Percentiles rank a stretch among this genome's conserved stretches.
Evolutionary conservation across 2,329 filamentous ascomycete genomes (phyloP).

Genomic region (Basipetospora chlamydospora): DNA sequence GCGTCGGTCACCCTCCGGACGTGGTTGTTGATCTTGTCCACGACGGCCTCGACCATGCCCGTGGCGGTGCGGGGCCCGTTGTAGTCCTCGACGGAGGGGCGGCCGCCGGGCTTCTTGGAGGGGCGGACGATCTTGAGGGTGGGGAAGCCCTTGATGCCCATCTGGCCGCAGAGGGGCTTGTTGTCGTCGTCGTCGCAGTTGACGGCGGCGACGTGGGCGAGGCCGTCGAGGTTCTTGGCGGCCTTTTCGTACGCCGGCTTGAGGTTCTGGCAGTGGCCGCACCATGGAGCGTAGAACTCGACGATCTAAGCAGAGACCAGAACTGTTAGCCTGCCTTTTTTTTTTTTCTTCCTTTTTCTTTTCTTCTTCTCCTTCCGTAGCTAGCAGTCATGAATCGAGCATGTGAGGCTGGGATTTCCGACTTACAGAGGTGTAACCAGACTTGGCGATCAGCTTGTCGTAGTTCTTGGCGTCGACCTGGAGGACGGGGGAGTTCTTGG

Average conservation of each 20-base stretch:
- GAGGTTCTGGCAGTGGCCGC: constrained; percentile 90
- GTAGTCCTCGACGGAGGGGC: constrained; percentile 81
- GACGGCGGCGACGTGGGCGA: constrained; percentile 87
- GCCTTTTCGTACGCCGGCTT: constrained; percentile 93
- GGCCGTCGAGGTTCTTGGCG: constrained; percentile 73
- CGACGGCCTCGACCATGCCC: constrained; percentile 72
- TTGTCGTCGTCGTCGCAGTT: constrained; percentile 92
- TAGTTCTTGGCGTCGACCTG: constrained; percentile 70
- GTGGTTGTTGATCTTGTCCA: constrained; percentile 81
- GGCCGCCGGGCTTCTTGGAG: constrained; percentile 62
- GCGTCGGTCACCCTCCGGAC: constrained; percentile 72
- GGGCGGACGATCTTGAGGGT: constrained; percentile 89
- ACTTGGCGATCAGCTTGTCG: constrained; percentile 68
- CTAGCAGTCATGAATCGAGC: too few species aligned
- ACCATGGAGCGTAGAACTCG: constrained; percentile 97
- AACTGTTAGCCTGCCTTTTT: too few species aligned
- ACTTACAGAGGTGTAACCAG: constrained; percentile 80
- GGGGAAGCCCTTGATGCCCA: constrained; percentile 89
- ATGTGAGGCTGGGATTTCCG: too few species aligned
- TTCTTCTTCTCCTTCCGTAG: too few species aligned
- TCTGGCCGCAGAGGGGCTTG: constrained; percentile 69
- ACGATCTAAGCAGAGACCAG: constrained; percentile 34
- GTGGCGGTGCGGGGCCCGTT: constrained; percentile 71
- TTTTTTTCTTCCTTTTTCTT: too few species aligned
- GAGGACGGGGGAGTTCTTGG: constrained; percentile 74